These are phyloP conservation scores for Tylopilus plumbeoviolaceoides DNA, from an alignment of 768 basidiomycete genomes.

Conservation along the genomic window DNA sequence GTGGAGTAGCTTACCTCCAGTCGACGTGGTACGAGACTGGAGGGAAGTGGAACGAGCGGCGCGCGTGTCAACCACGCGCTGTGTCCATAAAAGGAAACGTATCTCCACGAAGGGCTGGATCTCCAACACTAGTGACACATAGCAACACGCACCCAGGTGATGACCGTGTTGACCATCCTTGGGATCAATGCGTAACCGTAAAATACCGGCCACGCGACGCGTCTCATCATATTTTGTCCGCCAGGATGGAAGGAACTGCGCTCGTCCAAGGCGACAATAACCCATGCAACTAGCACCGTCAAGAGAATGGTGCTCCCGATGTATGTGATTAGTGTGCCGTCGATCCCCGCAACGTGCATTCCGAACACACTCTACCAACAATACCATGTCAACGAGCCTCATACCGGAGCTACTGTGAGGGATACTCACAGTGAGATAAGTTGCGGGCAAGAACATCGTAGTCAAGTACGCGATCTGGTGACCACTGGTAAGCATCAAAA, in stretches of 20 bases:
- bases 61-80: too few relatives aligned
- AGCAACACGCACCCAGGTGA: too few relatives aligned
- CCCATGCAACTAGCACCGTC: slow-evolving; percentile 49
- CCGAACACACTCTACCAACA: slow-evolving; percentile 30
- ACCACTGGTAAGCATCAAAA: neutral
- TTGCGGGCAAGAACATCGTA: slow-evolving; percentile 58
- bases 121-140: too few relatives aligned
- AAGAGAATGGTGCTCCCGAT: slow-evolving; percentile 43
- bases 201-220: slow-evolving; percentile 19
- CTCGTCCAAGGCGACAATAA: slow-evolving; percentile 49
- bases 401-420: neutral
- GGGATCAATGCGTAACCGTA: neutral
- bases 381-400: neutral
- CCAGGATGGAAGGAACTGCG: slow-evolving; percentile 20
- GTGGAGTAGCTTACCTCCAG: too few relatives aligned
- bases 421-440: slow-evolving; percentile 34
- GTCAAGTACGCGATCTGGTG: slow-evolving; percentile 52
- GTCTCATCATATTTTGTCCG: slow-evolving; percentile 4
- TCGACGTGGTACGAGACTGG: too few relatives aligned
- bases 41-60: too few relatives aligned
- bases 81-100: too few relatives aligned
- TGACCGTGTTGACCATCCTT: too few relatives aligned
- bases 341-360: slow-evolving; percentile 31
- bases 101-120: too few relatives aligned
- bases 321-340: slow-evolving; percentile 34